phyloP scores from a whole-genome alignment of 345 rosid genomes.

The Fremontodendron californicum region DNA sequence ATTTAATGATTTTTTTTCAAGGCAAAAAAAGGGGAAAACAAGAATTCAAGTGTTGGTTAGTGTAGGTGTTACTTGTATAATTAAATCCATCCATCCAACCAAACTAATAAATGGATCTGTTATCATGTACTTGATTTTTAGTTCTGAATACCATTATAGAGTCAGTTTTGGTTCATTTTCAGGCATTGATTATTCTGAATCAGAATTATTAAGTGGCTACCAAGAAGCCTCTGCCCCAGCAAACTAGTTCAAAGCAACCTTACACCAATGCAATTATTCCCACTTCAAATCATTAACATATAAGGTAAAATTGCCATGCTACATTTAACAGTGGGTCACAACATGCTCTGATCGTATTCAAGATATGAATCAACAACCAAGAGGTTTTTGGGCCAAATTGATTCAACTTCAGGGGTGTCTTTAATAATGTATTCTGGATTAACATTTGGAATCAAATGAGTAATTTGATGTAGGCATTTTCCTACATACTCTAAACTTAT shows the following conservation, averaged over 20 bases:
- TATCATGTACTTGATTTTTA: not conserved
- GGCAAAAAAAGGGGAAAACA: not conserved
- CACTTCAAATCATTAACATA: not conserved
- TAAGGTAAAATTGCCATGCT: not conserved
- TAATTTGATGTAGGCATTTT: not conserved
- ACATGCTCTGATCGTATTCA: not conserved
- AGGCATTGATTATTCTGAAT: not conserved
- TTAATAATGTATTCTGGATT: not conserved
- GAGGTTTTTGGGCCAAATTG: not conserved
- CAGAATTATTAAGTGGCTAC: not conserved
- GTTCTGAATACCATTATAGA: not conserved
- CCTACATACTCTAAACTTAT: too few relatives aligned
- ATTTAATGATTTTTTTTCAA: not conserved
- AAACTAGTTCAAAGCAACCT: not conserved
- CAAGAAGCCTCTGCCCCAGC: not conserved
- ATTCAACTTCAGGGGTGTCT: not conserved
- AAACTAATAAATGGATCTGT: not conserved
- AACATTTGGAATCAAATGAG: not conserved
- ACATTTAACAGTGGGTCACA: not conserved
- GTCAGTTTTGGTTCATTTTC: constrained; percentile 4
- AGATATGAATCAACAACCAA: not conserved
- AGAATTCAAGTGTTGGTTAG: not conserved
- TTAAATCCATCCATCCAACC: not conserved
- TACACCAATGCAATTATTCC: not conserved
- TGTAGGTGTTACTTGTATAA: not conserved